Evolutionary conservation across 1,284 basidiomycete species (phyloP).

Genomic region (Boletus semigastroideus): DNA sequence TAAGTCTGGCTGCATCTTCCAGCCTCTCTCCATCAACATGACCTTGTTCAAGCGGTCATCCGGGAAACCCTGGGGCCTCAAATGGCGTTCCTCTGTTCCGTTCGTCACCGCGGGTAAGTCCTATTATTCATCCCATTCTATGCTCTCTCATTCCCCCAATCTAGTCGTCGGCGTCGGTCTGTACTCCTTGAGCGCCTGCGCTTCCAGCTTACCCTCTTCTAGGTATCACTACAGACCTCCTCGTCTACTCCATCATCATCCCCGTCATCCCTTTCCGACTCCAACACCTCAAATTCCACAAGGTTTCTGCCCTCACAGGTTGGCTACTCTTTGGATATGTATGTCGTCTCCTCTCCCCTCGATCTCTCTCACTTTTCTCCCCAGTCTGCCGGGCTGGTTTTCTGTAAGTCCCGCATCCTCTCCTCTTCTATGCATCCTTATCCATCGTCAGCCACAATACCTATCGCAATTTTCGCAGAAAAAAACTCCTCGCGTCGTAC

Average conservation of each 20-base stretch:
- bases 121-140: neutral
- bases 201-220: conserved; percentile 1
- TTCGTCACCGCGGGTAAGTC: conserved; percentile 45
- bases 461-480: conserved; percentile 70
- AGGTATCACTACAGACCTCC: conserved; percentile 64
- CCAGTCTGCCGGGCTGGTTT: conserved; percentile 48
- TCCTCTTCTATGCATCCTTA: neutral
- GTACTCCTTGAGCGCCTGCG: neutral
- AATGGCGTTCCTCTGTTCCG: conserved; percentile 55
- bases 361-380: neutral
- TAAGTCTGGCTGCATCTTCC: no score
- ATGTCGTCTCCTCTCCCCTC: conserved; percentile 21
- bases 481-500: conserved; percentile 50
- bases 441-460: conserved; percentile 57
- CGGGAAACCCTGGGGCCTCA: conserved; percentile 38
- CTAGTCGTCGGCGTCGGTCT: conserved; percentile 39
- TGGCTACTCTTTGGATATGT: conserved; percentile 69
- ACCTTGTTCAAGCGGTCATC: neutral
- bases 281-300: conserved; percentile 49
- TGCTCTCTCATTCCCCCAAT: conserved; percentile 8
- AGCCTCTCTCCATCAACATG: conserved; percentile 21
- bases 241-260: conserved; percentile 69
- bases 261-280: conserved; percentile 78
- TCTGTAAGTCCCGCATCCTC: conserved; percentile 41
- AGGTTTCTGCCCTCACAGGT: conserved; percentile 59